phyloP scores from a whole-genome alignment of 169 alveolate genomes.

The Condylostoma magnum region DNA sequence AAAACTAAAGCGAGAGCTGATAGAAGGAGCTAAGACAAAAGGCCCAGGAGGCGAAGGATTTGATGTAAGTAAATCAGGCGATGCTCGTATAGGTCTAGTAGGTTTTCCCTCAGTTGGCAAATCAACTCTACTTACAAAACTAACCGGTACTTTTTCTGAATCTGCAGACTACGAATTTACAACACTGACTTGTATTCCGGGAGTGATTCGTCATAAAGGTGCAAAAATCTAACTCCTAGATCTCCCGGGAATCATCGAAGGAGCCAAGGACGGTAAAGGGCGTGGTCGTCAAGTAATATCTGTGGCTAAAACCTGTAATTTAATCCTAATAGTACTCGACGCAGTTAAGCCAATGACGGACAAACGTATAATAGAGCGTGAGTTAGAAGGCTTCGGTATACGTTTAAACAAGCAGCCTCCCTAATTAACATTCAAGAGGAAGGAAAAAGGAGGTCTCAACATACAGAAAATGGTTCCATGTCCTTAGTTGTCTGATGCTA shows the following conservation, averaged over 20 bases:
- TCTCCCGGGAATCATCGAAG: slow-evolving; percentile 96
- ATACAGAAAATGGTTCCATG: slow-evolving; percentile 64
- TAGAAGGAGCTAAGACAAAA: slow-evolving; percentile 69
- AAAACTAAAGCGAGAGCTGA: slow-evolving; percentile 92
- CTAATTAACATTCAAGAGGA: slow-evolving; percentile 70
- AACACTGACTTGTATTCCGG: slow-evolving; percentile 99
- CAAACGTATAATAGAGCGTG: slow-evolving; percentile 91
- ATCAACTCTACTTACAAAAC: slow-evolving; percentile 92
- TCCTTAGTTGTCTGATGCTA: slow-evolving; percentile 79
- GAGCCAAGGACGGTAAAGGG: slow-evolving; percentile 99
- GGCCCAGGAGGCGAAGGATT: slow-evolving; percentile 90
- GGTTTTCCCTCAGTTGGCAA: slow-evolving; percentile 99
- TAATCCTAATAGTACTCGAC: slow-evolving; percentile 93
- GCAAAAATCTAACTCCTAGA: slow-evolving; percentile 95
- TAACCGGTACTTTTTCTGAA: slow-evolving; percentile 96
- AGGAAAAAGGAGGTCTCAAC: slow-evolving; percentile 83
- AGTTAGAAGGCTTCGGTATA: slow-evolving; percentile 97
- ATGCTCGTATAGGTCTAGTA: slow-evolving; percentile 98
- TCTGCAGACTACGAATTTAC: slow-evolving; percentile 99
- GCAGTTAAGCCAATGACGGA: slow-evolving; percentile 93
- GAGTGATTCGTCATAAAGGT: slow-evolving; percentile 92
- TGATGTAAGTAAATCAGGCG: slow-evolving; percentile 96
- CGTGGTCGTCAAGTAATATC: slow-evolving; percentile 98
- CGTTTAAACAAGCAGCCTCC: slow-evolving; percentile 95
- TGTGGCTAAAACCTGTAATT: slow-evolving; percentile 95